phyloP scores from a whole-genome alignment of 2,329 filamentous ascomycete genomes.

The Pestalotiopsis sp. region DNA sequence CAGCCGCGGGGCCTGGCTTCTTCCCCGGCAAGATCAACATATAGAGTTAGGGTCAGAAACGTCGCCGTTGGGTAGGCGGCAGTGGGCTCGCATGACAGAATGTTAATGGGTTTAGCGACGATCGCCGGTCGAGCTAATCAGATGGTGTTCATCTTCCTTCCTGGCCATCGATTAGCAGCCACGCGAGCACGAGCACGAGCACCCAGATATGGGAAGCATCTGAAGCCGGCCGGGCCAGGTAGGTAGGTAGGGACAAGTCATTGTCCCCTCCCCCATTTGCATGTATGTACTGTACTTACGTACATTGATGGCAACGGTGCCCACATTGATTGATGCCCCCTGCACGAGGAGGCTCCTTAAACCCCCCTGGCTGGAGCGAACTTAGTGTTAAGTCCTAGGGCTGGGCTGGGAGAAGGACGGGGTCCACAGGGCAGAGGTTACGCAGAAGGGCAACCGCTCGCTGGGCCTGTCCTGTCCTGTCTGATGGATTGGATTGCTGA shows the following conservation, averaged over 20 bases:
- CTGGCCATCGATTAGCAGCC: background rate
- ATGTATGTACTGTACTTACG: background rate
- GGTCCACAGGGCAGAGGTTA: conserved; percentile 6
- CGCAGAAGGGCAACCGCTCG: background rate
- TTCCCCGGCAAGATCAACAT: background rate
- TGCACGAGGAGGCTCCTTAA: background rate
- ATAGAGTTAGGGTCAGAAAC: background rate
- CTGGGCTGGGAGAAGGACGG: background rate
- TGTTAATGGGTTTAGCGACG: background rate
- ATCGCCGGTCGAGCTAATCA: background rate
- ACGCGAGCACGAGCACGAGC: background rate
- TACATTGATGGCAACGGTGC: background rate
- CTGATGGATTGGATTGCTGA: background rate
- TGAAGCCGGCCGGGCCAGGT: background rate
- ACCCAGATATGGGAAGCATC: background rate
- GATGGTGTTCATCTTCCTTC: background rate
- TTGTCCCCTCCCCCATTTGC: background rate
- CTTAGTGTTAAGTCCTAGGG: background rate
- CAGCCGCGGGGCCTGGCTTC: background rate
- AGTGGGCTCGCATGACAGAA: background rate
- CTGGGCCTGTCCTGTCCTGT: background rate
- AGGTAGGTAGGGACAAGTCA: background rate
- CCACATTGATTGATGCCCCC: background rate
- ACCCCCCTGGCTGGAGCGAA: background rate
- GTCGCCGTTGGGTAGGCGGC: background rate